Percentiles rank a stretch among this genome's conserved stretches.
phyloP scores from a whole-genome alignment of 2,329 filamentous ascomycete species.

The Byssochlamys sp. region DNA sequence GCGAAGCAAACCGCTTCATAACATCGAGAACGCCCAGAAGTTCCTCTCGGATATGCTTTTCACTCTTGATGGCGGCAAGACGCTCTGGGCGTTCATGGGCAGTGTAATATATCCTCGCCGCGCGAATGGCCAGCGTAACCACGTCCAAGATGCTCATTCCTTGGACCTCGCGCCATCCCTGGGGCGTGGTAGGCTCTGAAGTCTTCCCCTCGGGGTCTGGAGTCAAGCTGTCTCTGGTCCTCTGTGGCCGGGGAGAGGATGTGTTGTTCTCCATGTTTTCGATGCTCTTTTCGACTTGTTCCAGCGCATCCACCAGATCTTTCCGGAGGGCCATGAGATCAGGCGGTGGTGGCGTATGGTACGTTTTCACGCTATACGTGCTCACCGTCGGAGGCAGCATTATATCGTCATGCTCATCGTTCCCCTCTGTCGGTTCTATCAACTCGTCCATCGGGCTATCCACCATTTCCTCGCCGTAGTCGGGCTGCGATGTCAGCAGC shows the following conservation, averaged over 20 bases:
- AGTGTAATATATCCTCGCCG: slow-evolving; percentile 93
- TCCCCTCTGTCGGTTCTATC: slow-evolving; percentile 36
- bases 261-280: slow-evolving; percentile 33
- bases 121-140: slow-evolving; percentile 86
- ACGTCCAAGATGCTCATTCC: slow-evolving; percentile 87
- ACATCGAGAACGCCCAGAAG: slow-evolving; percentile 80
- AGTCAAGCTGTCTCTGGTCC: slow-evolving; percentile 22
- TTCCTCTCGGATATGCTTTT: slow-evolving; percentile 74
- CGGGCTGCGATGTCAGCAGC: slow-evolving; percentile 30
- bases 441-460: slow-evolving; percentile 43
- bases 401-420: slow-evolving; percentile 53
- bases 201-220: slow-evolving; percentile 3
- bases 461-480: slow-evolving; percentile 34
- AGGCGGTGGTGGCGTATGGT: slow-evolving; percentile 72
- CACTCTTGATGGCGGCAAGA: slow-evolving; percentile 75
- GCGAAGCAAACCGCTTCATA: slow-evolving; percentile 78
- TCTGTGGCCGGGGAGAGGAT: slow-evolving; percentile 19
- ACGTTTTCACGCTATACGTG: slow-evolving; percentile 81
- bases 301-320: slow-evolving; percentile 57
- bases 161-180: slow-evolving; percentile 75
- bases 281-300: slow-evolving; percentile 59
- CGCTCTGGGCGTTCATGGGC: slow-evolving; percentile 78
- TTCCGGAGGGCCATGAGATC: slow-evolving; percentile 68
- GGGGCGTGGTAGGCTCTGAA: slow-evolving; percentile 24
- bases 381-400: slow-evolving; percentile 96